These are phyloP conservation scores for Papilionanthe hybrid DNA, from an alignment of 116 monocot species.

Conservation along the genomic window DNA sequence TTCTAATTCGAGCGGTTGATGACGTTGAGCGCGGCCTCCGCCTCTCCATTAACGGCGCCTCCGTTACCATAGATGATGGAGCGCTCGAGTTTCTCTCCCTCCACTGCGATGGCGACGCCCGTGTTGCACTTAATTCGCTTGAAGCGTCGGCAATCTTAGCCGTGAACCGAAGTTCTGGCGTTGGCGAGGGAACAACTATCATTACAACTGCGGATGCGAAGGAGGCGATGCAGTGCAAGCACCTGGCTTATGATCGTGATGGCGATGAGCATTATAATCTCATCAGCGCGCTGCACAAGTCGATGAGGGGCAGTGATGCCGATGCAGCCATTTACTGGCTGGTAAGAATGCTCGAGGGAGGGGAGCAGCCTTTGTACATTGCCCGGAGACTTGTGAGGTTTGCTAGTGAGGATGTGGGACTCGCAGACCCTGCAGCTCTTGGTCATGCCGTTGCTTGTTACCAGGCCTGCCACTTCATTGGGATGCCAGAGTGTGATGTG, in stretches of 20 bases:
- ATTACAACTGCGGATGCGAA: slow-evolving; percentile 42
- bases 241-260: slow-evolving; percentile 64
- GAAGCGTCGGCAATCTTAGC: slow-evolving; percentile 50
- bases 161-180: slow-evolving; percentile 2
- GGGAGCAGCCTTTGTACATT: slow-evolving; percentile 80
- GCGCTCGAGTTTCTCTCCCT: slow-evolving; percentile 51
- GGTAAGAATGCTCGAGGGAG: slow-evolving; percentile 73
- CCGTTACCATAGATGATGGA: slow-evolving; percentile 30
- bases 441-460: slow-evolving; percentile 63
- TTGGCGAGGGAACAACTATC: neutral
- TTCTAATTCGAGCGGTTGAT: slow-evolving; percentile 31
- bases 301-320: slow-evolving; percentile 68
- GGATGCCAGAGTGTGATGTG: slow-evolving; percentile 80
- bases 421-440: slow-evolving; percentile 63
- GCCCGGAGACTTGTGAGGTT: slow-evolving; percentile 73
- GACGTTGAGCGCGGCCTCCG: slow-evolving; percentile 48
- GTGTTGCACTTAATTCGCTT: slow-evolving; percentile 62
- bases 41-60: slow-evolving; percentile 10
- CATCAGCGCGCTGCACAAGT: slow-evolving; percentile 88
- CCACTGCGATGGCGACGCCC: slow-evolving; percentile 75
- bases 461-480: slow-evolving; percentile 84
- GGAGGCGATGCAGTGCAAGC: slow-evolving; percentile 75
- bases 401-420: slow-evolving; percentile 74
- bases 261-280: slow-evolving; percentile 89
- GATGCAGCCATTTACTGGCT: slow-evolving; percentile 84